Percentiles rank a stretch among this genome's conserved stretches.
phyloP scores from a whole-genome alignment of 441 rosid species.

The Croton laevigatus region DNA sequence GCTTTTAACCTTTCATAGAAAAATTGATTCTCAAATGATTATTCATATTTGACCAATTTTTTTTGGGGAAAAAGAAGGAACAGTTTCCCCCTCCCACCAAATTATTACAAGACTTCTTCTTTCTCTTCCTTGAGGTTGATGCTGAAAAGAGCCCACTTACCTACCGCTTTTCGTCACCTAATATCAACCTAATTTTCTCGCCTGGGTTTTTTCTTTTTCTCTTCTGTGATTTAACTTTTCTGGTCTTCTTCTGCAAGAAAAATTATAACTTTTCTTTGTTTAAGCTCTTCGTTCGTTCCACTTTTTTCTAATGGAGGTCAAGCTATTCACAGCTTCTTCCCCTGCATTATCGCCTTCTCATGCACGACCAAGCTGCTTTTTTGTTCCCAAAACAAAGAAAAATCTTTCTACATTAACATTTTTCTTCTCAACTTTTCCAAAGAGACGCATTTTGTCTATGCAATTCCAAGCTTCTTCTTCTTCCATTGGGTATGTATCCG shows the following conservation, averaged over 20 bases:
- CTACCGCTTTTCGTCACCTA: not conserved
- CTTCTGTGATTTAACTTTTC: not conserved
- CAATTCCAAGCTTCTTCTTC: slow-evolving; percentile 38
- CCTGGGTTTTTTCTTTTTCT: not conserved
- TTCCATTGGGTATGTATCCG: slow-evolving; percentile 43
- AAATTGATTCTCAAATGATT: no score
- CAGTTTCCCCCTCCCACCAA: no score
- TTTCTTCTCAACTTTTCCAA: slow-evolving; percentile 27
- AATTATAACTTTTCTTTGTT: not conserved
- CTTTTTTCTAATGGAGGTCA: slow-evolving; percentile 49
- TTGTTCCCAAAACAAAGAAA: slow-evolving; percentile 17
- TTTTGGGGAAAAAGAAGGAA: no score
- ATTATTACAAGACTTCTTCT: no score
- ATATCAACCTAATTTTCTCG: not conserved
- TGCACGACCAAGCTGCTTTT: slow-evolving; percentile 21
- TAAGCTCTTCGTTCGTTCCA: not conserved
- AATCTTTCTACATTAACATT: slow-evolving; percentile 18
- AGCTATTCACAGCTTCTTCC: slow-evolving; percentile 37
- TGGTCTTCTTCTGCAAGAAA: not conserved
- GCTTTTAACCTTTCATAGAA: no score
- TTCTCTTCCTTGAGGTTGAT: no score
- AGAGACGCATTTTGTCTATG: slow-evolving; percentile 30
- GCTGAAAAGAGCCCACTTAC: no score
- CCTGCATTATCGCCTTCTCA: slow-evolving; percentile 22
- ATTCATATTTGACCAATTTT: no score